These are phyloP conservation scores for Taphrina populina DNA, from an alignment of 1,139 yeast genomes.

Conservation along the genomic window DNA sequence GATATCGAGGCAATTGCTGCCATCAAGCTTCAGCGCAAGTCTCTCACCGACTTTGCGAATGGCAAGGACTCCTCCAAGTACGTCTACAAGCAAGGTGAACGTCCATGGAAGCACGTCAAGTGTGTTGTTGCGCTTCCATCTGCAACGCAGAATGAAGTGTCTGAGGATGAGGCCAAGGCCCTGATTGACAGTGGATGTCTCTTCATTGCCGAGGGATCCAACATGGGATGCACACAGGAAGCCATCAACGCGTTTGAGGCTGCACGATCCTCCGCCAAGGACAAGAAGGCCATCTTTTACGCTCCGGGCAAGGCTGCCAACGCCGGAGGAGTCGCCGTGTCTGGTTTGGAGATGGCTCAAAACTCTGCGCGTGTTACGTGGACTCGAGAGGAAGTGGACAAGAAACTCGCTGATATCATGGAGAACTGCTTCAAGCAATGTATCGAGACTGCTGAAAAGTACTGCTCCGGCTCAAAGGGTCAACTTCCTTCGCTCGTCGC, in stretches of 20 bases:
- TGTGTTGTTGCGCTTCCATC: conserved; percentile 96
- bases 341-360: conserved; percentile 99
- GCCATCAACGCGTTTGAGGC: conserved; percentile 94
- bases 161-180: conserved; percentile 94
- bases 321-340: conserved; percentile 99
- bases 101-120: conserved; percentile 92
- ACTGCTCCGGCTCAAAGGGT: conserved; percentile 65
- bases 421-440: conserved; percentile 89
- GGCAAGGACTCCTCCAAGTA: conserved; percentile 42
- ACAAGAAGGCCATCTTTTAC: conserved; percentile 72
- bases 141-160: conserved; percentile 97
- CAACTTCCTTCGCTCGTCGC: conserved; percentile 88
- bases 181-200: conserved; percentile 88
- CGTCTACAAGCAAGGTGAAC: conserved; percentile 84
- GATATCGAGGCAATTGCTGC: conserved; percentile 76
- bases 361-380: conserved; percentile 90
- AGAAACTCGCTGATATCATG: conserved; percentile 86
- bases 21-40: conserved; percentile 78
- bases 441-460: conserved; percentile 78
- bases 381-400: conserved; percentile 87
- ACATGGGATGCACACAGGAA: conserved; percentile 98
- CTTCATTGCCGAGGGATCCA: conserved; percentile 97
- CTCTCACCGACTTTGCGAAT: conserved; percentile 62
- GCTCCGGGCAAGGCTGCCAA: conserved; percentile 99
- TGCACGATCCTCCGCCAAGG: conserved; percentile 37